These are phyloP conservation scores for Paecilomyces dactylethromorphus DNA, from an alignment of 2,329 filamentous ascomycete genomes.

Conservation along the genomic window DNA sequence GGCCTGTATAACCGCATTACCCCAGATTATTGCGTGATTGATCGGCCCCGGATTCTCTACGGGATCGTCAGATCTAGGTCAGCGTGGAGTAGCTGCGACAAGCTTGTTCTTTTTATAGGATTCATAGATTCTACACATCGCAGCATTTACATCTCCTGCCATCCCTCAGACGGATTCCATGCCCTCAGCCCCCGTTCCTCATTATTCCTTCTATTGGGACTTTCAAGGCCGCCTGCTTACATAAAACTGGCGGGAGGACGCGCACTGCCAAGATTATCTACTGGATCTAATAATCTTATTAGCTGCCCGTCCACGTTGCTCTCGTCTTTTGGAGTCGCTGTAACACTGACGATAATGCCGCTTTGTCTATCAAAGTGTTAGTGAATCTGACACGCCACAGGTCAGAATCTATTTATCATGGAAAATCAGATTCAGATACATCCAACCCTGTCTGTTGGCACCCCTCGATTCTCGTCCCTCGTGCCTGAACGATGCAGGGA, in stretches of 20 bases:
- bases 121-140: background rate
- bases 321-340: background rate
- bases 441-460: background rate
- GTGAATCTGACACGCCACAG: background rate
- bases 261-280: background rate
- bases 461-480: background rate
- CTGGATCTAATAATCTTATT: background rate
- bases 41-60: background rate
- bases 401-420: background rate
- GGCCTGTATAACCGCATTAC: background rate
- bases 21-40: background rate
- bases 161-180: background rate
- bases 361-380: background rate
- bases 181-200: background rate
- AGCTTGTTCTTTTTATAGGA: background rate
- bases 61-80: background rate
- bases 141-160: background rate
- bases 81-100: background rate
- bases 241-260: background rate
- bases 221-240: background rate
- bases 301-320: background rate
- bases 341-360: background rate
- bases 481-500: background rate
- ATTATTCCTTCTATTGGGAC: background rate
- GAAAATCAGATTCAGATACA: background rate